Conservation (phyloP, 768 basidiomycete genomes). For the Lanmaoa rubissima region DNA sequence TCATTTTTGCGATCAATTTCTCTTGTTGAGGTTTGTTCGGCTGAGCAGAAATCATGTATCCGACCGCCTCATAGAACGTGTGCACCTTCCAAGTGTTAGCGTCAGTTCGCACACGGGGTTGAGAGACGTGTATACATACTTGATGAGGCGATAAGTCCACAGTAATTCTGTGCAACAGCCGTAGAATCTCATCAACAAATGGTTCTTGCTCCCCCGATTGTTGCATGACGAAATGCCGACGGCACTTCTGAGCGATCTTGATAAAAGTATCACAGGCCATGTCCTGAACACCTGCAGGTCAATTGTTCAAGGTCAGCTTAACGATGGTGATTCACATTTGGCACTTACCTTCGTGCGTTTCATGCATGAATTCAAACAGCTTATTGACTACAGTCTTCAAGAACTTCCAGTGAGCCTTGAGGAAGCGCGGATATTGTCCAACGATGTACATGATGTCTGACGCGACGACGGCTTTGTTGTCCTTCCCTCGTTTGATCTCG, state of each 20-base stretch:
- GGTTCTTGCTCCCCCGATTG: constrained; percentile 97
- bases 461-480: constrained; percentile 98
- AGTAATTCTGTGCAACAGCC: constrained; percentile 89
- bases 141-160: constrained; percentile 93
- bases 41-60: constrained; percentile 99
- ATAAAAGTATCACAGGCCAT: constrained; percentile 99
- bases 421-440: constrained; percentile 98
- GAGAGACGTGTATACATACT: constrained; percentile 20
- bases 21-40: constrained; percentile 98
- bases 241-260: constrained; percentile 98
- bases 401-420: constrained; percentile 99
- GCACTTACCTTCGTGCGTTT: constrained; percentile 86
- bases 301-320: constrained; percentile 1
- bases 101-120: constrained; percentile 5
- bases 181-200: constrained; percentile 96
- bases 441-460: constrained; percentile 99
- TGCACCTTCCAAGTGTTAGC: constrained; percentile 54
- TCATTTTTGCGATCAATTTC: constrained; percentile 88
- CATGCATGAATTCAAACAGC: constrained; percentile 99
- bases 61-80: constrained; percentile 98
- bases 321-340: not conserved
- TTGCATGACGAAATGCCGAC: constrained; percentile 97
- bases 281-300: constrained; percentile 84
- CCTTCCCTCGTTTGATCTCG: constrained; percentile 98
- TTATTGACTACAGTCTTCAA: constrained; percentile 99